phyloP scores from a whole-genome alignment of 495 filamentous ascomycete species.

The Pseudevernia furfuracea region DNA sequence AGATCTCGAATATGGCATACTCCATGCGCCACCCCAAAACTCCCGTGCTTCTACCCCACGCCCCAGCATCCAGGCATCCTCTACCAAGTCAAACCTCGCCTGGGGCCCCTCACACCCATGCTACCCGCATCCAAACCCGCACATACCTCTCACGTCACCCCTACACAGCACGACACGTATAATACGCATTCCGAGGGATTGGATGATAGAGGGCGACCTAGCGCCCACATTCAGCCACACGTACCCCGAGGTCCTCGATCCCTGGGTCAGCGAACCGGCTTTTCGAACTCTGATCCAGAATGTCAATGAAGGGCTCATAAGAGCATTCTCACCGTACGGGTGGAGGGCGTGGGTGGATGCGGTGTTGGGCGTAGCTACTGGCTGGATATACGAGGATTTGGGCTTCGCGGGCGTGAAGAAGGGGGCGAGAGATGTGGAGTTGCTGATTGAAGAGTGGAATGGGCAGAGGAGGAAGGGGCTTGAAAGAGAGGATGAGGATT shows the following conservation, averaged over 20 bases:
- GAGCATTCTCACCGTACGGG: slow-evolving; percentile 66
- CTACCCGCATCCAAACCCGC: slow-evolving; percentile 86
- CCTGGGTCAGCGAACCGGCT: slow-evolving; percentile 68
- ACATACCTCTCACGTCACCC: slow-evolving; percentile 68
- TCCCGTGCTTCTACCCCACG: slow-evolving; percentile 11
- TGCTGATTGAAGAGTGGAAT: slow-evolving; percentile 79
- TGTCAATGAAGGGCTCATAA: slow-evolving; percentile 63
- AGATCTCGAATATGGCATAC: slow-evolving; percentile 22
- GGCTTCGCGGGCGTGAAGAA: slow-evolving; percentile 64
- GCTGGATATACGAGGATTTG: slow-evolving; percentile 91
- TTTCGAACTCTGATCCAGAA: slow-evolving; percentile 72
- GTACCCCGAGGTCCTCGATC: slow-evolving; percentile 91
- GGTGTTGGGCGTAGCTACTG: slow-evolving; percentile 66
- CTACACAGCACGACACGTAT: slow-evolving; percentile 73
- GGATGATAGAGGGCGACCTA: slow-evolving; percentile 83
- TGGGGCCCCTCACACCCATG: slow-evolving; percentile 91
- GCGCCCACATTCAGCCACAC: slow-evolving; percentile 88
- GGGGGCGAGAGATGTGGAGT: slow-evolving; percentile 58
- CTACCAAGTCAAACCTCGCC: slow-evolving; percentile 36
- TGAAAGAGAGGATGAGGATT: slow-evolving; percentile 42
- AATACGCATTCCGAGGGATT: slow-evolving; percentile 85
- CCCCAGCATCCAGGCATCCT: slow-evolving; percentile 12
- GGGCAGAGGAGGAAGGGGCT: slow-evolving; percentile 48
- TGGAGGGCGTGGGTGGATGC: slow-evolving; percentile 54
- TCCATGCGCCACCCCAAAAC: slow-evolving; percentile 4